phyloP scores from a whole-genome alignment of 2,329 filamentous ascomycete species.

The Cytospora piceicola region DNA sequence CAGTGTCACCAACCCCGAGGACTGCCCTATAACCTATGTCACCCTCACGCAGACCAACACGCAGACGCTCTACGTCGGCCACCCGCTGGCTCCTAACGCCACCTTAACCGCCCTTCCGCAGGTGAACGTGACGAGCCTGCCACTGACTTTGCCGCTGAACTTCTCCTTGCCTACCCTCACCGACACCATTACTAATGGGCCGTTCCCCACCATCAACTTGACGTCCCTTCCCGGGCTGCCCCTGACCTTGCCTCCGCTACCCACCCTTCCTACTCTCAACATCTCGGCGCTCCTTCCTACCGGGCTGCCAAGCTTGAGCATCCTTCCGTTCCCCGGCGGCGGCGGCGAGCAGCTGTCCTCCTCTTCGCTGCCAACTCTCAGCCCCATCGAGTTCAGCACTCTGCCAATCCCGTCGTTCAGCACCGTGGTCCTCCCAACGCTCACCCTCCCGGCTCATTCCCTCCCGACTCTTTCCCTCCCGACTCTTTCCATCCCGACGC shows the following conservation, averaged over 20 bases:
- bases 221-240: background rate
- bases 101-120: background rate
- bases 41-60: background rate
- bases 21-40: background rate
- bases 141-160: background rate
- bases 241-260: background rate
- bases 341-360: background rate
- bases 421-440: no score
- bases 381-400: background rate
- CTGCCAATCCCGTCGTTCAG: background rate
- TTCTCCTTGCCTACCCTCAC: background rate
- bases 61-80: background rate
- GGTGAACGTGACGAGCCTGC: background rate
- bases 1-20: background rate
- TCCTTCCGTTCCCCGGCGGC: background rate
- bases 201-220: background rate
- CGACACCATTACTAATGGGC: background rate
- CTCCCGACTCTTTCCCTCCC: no score
- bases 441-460: background rate
- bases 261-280: background rate
- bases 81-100: background rate
- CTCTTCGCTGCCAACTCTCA: background rate
- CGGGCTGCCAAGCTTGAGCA: background rate
- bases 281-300: background rate
- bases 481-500: background rate